A percentile compares a stretch with the other conserved stretches of the same genome.
Conservation (phyloP, 1,139 yeast species). For the Taphrina deformans region DNA sequence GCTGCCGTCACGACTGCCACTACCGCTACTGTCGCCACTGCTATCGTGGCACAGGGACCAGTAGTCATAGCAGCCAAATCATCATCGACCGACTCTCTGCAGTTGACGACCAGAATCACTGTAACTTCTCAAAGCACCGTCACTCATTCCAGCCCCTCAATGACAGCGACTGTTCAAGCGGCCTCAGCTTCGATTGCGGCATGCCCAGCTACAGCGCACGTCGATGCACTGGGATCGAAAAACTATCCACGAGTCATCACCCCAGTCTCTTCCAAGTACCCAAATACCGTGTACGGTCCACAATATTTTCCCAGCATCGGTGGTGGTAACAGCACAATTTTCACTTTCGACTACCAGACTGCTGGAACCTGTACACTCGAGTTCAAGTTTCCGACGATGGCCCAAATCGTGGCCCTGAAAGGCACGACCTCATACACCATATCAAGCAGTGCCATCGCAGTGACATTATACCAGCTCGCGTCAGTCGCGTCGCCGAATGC, state of each 20-base stretch:
- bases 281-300: slow-evolving; percentile 23
- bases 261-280: slow-evolving; percentile 27
- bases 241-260: slow-evolving; percentile 30
- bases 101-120: background rate
- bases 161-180: background rate
- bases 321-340: slow-evolving; percentile 26
- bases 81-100: background rate
- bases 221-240: slow-evolving; percentile 12
- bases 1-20: background rate
- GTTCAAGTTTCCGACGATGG: slow-evolving; percentile 30
- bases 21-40: background rate
- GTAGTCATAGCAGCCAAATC: background rate
- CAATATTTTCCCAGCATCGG: slow-evolving; percentile 33
- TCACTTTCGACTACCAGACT: slow-evolving; percentile 22
- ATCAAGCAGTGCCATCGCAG: background rate
- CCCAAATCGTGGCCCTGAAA: slow-evolving; percentile 11
- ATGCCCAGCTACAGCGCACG: slow-evolving; percentile 30
- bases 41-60: slow-evolving; percentile 1
- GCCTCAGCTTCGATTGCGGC: slow-evolving; percentile 15
- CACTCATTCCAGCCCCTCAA: background rate
- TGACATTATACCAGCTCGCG: slow-evolving; percentile 25
- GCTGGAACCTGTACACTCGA: slow-evolving; percentile 30
- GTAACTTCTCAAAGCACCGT: background rate
- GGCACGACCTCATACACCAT: slow-evolving; percentile 25
- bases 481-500: slow-evolving; percentile 24